These are phyloP conservation scores for Schizosaccharomyces octosporus DNA, from an alignment of 805 yeast species.

Conservation along the genomic window DNA sequence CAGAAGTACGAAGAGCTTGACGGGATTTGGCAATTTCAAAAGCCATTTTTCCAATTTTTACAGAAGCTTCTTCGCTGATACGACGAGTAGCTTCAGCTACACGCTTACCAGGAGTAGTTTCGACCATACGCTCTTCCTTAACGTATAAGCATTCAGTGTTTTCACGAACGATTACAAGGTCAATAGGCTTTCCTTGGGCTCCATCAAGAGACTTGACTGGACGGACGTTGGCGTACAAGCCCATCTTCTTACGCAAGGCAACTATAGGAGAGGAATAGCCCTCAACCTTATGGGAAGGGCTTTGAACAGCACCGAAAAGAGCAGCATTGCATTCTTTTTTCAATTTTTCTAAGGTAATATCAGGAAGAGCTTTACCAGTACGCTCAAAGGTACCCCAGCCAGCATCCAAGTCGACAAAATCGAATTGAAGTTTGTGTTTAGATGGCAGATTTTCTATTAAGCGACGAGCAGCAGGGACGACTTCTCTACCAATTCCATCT, in stretches of 20 bases:
- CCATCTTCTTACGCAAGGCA: conserved; percentile 87
- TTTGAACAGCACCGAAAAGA: conserved; percentile 86
- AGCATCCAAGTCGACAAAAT: conserved; percentile 71
- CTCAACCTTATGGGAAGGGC: conserved; percentile 78
- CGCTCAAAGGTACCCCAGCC: conserved; percentile 83
- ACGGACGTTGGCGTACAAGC: conserved; percentile 86
- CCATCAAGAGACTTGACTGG: conserved; percentile 76
- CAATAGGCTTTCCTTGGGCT: conserved; percentile 70
- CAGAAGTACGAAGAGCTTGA: conserved; percentile 42
- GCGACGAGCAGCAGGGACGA: conserved; percentile 79
- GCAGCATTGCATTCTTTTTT: conserved; percentile 84
- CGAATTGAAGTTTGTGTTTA: conserved; percentile 45
- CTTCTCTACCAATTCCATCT: conserved; percentile 95
- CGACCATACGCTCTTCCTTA: conserved; percentile 61
- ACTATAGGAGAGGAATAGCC: conserved; percentile 98
- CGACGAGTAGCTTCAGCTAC: conserved; percentile 96
- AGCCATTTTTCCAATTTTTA: conserved; percentile 72
- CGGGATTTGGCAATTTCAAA: conserved; percentile 81
- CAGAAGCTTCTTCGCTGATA: conserved; percentile 69
- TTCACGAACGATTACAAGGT: conserved; percentile 93
- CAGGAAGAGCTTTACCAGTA: conserved; percentile 92
- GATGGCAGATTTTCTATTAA: conserved; percentile 62
- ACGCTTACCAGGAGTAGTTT: conserved; percentile 36
- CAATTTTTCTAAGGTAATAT: conserved; percentile 60
- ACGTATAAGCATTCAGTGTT: conserved; percentile 94